phyloP scores from a whole-genome alignment of 2,329 filamentous ascomycete genomes.

The Daldinia eschscholtzii region DNA sequence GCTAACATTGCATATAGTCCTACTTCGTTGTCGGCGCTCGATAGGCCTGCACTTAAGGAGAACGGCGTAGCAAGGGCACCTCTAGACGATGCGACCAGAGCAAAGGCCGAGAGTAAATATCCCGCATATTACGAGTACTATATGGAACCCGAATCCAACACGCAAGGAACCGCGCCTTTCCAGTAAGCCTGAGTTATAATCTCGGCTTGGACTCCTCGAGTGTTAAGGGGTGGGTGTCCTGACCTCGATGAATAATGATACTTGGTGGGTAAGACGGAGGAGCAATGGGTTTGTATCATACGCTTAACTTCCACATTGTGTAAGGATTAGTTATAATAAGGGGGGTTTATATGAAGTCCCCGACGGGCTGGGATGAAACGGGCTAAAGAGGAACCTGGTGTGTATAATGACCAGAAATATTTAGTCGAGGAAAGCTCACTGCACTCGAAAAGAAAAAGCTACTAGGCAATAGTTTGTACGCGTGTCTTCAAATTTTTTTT shows the following conservation, averaged over 20 bases:
- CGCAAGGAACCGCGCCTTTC: constrained; percentile 65
- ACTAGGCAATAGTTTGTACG: constrained; percentile 21
- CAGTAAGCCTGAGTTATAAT: constrained; percentile 54
- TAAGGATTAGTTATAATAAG: constrained; percentile 31
- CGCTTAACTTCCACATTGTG: constrained; percentile 20
- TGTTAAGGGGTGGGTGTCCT: neutral
- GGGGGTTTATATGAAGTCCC: constrained; percentile 16
- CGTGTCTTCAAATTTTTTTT: neutral
- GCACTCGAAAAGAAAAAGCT: constrained; percentile 14
- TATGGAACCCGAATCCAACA: constrained; percentile 59
- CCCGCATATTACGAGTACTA: constrained; percentile 67
- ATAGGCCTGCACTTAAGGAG: constrained; percentile 59
- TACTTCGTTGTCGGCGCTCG: constrained; percentile 59
- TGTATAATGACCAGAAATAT: constrained; percentile 32
- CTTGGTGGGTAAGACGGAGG: constrained; percentile 7
- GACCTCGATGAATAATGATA: neutral
- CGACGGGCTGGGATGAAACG: constrained; percentile 20
- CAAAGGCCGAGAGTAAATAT: constrained; percentile 65
- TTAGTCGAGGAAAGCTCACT: constrained; percentile 5
- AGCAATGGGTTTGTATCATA: constrained; percentile 37
- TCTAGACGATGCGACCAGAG: constrained; percentile 64
- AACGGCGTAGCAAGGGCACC: constrained; percentile 59
- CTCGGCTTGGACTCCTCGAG: constrained; percentile 4
- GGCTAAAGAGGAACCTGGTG: constrained; percentile 22
- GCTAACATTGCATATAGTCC: constrained; percentile 55